A percentile compares a stretch with the other conserved stretches of the same genome.
These are phyloP conservation scores for Rhododendron kiyosumense DNA, from an alignment of 148 eudicot species.

Conservation along the genomic window DNA sequence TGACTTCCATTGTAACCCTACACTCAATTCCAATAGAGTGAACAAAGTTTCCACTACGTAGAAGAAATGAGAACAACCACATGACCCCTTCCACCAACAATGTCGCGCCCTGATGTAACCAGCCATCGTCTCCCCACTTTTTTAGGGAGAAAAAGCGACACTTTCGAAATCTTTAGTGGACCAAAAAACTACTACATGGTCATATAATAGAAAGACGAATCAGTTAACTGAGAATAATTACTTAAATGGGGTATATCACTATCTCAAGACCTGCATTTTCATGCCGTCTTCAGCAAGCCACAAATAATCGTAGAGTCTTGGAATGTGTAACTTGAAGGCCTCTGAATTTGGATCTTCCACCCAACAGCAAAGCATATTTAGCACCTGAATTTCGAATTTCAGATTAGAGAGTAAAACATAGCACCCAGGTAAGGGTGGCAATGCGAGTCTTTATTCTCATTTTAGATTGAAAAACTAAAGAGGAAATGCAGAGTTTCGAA, in stretches of 20 bases:
- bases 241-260: background rate
- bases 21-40: conserved; percentile 5
- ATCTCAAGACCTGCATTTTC: conserved; percentile 86
- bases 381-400: conserved; percentile 12
- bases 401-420: background rate
- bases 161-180: background rate
- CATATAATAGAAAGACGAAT: background rate
- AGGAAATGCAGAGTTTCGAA: background rate
- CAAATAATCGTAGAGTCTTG: conserved; percentile 76
- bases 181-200: background rate
- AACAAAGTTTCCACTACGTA: background rate
- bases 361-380: conserved; percentile 97
- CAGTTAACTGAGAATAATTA: background rate
- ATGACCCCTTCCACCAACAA: background rate
- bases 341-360: conserved; percentile 95
- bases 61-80: background rate
- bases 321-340: conserved; percentile 96
- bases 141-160: too few relatives aligned
- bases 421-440: background rate
- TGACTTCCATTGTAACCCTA: conserved; percentile 99
- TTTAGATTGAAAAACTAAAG: background rate
- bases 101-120: background rate
- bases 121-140: too few relatives aligned
- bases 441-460: background rate
- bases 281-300: conserved; percentile 99